phyloP scores from a whole-genome alignment of 2,329 filamentous ascomycete genomes.

The Venturia aucupariae region DNA sequence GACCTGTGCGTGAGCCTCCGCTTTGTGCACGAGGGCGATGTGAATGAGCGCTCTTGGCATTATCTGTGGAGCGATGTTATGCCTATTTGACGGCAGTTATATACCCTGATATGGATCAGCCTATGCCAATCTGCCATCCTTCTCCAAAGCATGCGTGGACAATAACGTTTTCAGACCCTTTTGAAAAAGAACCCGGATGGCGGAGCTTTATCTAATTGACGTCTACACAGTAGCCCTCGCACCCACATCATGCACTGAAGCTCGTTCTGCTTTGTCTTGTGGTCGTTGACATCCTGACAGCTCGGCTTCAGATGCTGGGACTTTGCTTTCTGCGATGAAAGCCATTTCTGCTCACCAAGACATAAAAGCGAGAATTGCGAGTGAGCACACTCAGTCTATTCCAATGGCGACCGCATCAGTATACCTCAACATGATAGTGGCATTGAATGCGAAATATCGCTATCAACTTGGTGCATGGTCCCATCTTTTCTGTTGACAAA shows the following conservation, averaged over 20 bases:
- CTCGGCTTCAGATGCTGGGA: background rate
- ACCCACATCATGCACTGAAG: background rate
- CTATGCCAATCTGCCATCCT: background rate
- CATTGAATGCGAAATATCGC: background rate
- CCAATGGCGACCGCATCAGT: background rate
- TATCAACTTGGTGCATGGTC: background rate
- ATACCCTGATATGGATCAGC: background rate
- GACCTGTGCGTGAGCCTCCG: background rate
- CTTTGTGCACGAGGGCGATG: background rate
- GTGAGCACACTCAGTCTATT: background rate
- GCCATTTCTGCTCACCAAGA: background rate
- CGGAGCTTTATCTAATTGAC: background rate
- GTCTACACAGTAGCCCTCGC: background rate
- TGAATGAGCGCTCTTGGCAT: background rate
- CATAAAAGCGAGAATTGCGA: background rate
- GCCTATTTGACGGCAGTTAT: background rate
- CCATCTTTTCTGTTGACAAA: background rate
- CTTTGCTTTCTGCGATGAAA: background rate
- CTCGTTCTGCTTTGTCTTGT: background rate
- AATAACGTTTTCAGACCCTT: background rate
- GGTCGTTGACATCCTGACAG: background rate
- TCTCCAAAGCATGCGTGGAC: background rate
- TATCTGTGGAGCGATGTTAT: background rate
- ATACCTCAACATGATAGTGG: background rate
- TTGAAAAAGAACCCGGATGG: background rate